These are phyloP conservation scores for Pharnaceum exiguum DNA, from an alignment of 148 eudicot genomes.

Conservation along the genomic window DNA sequence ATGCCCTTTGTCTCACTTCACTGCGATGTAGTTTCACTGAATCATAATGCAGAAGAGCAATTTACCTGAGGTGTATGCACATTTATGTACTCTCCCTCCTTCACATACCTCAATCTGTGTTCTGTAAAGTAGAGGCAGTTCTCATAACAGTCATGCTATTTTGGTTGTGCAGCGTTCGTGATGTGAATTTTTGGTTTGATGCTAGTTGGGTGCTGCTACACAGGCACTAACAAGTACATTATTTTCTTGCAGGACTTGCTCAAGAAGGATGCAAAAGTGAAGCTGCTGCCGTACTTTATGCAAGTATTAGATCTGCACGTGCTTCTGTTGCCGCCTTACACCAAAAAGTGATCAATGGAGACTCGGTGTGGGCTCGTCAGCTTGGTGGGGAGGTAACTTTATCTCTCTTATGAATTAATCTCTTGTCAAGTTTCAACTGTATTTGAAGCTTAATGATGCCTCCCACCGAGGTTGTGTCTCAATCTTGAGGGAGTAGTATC, in stretches of 20 bases:
- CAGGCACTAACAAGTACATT: not conserved
- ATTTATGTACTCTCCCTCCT: not conserved
- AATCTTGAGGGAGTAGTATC: no score
- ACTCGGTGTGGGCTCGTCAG: conserved; percentile 86
- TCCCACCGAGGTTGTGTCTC: not conserved
- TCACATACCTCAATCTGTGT: no score
- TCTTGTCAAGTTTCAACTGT: not conserved
- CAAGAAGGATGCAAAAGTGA: conserved; percentile 83
- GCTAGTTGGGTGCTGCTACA: not conserved
- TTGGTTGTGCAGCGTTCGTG: no score
- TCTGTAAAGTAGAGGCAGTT: no score
- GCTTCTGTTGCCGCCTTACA: conserved; percentile 78
- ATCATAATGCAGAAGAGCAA: no score
- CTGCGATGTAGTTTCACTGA: no score
- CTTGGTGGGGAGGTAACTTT: conserved; percentile 91
- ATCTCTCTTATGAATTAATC: not conserved
- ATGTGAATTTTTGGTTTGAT: no score
- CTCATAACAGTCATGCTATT: no score
- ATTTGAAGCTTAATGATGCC: not conserved
- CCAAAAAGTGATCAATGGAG: conserved; percentile 67
- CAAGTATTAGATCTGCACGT: conserved; percentile 84
- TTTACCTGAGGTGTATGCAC: no score
- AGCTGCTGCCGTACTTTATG: conserved; percentile 74
- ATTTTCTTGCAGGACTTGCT: conserved; percentile 62
- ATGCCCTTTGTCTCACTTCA: no score